phyloP scores from a whole-genome alignment of 441 rosid species.

The Jatropha multifida region DNA sequence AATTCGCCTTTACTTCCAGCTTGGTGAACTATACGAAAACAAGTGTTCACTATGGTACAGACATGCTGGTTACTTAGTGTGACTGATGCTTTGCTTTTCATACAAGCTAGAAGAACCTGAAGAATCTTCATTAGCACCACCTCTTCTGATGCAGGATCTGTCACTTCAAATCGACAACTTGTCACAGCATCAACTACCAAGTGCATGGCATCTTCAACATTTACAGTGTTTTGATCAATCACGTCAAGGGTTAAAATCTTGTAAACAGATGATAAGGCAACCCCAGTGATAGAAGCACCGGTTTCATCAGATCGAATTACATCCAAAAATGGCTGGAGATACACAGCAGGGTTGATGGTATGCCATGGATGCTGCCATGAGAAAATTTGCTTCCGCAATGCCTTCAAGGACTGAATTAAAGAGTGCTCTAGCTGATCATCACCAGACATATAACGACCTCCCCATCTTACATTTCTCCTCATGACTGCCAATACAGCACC shows the following conservation, averaged over 20 bases:
- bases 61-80: conserved; percentile 82
- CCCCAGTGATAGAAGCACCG: conserved; percentile 95
- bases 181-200: conserved; percentile 85
- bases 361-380: conserved; percentile 76
- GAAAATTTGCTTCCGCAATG: conserved; percentile 76
- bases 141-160: conserved; percentile 97
- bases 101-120: conserved; percentile 93
- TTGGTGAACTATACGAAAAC: conserved; percentile 94
- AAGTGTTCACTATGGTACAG: conserved; percentile 83
- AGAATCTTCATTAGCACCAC: conserved; percentile 97
- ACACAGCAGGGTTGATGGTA: conserved; percentile 61
- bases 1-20: conserved; percentile 88
- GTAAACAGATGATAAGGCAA: conserved; percentile 90
- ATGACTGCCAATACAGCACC: conserved; percentile 94
- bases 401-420: conserved; percentile 84
- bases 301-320: conserved; percentile 92
- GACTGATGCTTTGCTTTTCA: conserved; percentile 87
- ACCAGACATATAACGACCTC: conserved; percentile 69
- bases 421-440: conserved; percentile 95
- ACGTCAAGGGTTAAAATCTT: conserved; percentile 81
- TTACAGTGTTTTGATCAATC: conserved; percentile 67
- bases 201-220: conserved; percentile 86
- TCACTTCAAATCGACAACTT: conserved; percentile 93
- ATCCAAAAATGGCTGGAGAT: conserved; percentile 89
- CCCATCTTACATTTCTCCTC: conserved; percentile 99